phyloP scores from a whole-genome alignment of 768 basidiomycete genomes.

The Inosperma sp. region DNA sequence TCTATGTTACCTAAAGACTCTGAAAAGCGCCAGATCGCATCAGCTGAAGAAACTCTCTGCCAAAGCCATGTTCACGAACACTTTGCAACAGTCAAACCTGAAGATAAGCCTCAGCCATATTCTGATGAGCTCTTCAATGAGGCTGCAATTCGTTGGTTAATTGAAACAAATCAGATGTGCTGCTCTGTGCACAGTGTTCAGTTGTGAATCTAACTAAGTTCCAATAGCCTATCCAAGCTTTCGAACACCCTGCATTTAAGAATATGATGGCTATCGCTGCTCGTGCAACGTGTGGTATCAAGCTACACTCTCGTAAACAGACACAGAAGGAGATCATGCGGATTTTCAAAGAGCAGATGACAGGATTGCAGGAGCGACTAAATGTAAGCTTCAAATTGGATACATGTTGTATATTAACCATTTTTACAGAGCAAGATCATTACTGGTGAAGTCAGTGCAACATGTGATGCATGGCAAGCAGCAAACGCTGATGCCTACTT shows the following conservation, averaged over 20 bases:
- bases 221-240: conserved; percentile 2
- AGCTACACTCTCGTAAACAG: conserved; percentile 21
- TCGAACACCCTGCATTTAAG: conserved; percentile 28
- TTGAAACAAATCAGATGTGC: conserved; percentile 11
- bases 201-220: not conserved
- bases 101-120: conserved; percentile 3
- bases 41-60: not conserved
- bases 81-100: conserved; percentile 2
- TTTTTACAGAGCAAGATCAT: conserved; percentile 7
- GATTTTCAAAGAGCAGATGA: conserved; percentile 10
- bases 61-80: conserved; percentile 14
- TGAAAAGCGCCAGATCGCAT: not conserved
- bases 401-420: not conserved
- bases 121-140: conserved; percentile 5
- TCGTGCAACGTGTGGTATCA: conserved; percentile 25
- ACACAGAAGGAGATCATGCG: conserved; percentile 11
- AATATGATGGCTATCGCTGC: conserved; percentile 22
- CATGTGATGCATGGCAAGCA: conserved; percentile 41
- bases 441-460: conserved; percentile 24
- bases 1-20: conserved; percentile 20
- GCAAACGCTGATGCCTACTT: conserved; percentile 32
- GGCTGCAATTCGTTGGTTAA: conserved; percentile 7
- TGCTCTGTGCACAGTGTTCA: not conserved
- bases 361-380: not conserved
- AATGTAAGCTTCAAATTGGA: not conserved